Evolutionary conservation across 352 stramenopile species (phyloP).

Genomic region (Pythium chondricola): DNA sequence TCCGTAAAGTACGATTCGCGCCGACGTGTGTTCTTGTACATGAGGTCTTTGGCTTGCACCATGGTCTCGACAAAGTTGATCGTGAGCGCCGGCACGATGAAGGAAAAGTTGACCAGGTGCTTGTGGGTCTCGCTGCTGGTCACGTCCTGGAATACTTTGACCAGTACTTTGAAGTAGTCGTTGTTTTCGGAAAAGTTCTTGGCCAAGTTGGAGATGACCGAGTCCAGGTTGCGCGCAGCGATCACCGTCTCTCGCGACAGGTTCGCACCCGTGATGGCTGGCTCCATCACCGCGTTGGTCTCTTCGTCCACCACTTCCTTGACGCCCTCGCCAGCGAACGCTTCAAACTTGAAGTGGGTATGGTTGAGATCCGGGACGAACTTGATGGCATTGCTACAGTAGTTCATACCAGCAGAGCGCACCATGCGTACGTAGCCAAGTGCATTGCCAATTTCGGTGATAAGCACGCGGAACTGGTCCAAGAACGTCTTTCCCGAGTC

Average conservation of each 20-base stretch:
- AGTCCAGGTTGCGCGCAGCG: conserved; percentile 83
- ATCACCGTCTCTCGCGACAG: conserved; percentile 76
- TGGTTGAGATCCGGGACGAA: conserved; percentile 90
- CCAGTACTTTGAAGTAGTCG: conserved; percentile 91
- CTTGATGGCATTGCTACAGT: conserved; percentile 90
- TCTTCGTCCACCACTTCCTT: conserved; percentile 57
- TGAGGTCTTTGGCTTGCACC: conserved; percentile 90
- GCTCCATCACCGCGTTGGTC: conserved; percentile 33
- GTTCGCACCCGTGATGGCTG: conserved; percentile 50
- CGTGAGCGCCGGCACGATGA: conserved; percentile 82
- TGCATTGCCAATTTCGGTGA: conserved; percentile 92
- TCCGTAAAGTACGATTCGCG: conserved; percentile 94
- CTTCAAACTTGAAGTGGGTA: conserved; percentile 79
- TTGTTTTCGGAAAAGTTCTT: conserved; percentile 91
- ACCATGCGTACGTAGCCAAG: conserved; percentile 93
- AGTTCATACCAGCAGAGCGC: conserved; percentile 88
- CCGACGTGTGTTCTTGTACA: conserved; percentile 93
- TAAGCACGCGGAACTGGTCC: conserved; percentile 87
- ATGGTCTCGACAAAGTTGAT: conserved; percentile 89
- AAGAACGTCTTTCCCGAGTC: conserved; percentile 86
- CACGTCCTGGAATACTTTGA: conserved; percentile 87
- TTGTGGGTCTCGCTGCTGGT: conserved; percentile 84
- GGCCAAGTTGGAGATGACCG: conserved; percentile 77
- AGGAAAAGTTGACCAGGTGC: conserved; percentile 91
- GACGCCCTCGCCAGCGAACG: conserved; percentile 54